A percentile compares a stretch with the other conserved stretches of the same genome.
Evolutionary conservation across 768 basidiomycete species (phyloP).

Genomic region (Boletus tylopilopsis): DNA sequence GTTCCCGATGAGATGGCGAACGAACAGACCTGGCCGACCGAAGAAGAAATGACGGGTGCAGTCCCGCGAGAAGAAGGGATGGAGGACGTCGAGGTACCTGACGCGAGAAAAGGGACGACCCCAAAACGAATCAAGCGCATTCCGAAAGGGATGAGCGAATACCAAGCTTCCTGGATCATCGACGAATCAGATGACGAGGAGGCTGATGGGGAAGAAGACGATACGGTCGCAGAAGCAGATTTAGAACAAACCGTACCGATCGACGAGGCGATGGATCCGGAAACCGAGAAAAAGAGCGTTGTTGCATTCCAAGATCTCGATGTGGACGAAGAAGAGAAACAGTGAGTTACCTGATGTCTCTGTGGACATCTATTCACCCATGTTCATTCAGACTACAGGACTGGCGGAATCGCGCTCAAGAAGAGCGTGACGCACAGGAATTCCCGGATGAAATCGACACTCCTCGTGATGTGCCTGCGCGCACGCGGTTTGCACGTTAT

Average conservation of each 20-base stretch:
- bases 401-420: slow-evolving; percentile 67
- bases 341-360: slow-evolving; percentile 47
- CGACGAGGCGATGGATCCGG: slow-evolving; percentile 52
- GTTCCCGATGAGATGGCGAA: slow-evolving; percentile 86
- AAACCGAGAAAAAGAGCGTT: slow-evolving; percentile 47
- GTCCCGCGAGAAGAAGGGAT: slow-evolving; percentile 16
- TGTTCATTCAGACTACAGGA: slow-evolving; percentile 48
- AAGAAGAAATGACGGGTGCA: slow-evolving; percentile 79
- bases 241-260: slow-evolving; percentile 64
- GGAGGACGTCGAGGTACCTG: slow-evolving; percentile 42
- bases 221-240: slow-evolving; percentile 40
- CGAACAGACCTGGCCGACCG: slow-evolving; percentile 98
- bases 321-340: slow-evolving; percentile 78
- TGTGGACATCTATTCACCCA: background rate
- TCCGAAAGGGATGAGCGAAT: slow-evolving; percentile 94
- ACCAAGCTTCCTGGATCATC: slow-evolving; percentile 95
- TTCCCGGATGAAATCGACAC: slow-evolving; percentile 98
- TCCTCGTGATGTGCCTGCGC: slow-evolving; percentile 77
- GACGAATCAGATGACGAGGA: slow-evolving; percentile 74
- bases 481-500: slow-evolving; percentile 84
- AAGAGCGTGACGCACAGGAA: slow-evolving; percentile 76
- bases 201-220: slow-evolving; percentile 41
- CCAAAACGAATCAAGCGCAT: slow-evolving; percentile 77
- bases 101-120: slow-evolving; percentile 68
- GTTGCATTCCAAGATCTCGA: slow-evolving; percentile 76